Conservation (phyloP, 2,329 filamentous ascomycete genomes). For the Scedosporium aurantiacum region DNA sequence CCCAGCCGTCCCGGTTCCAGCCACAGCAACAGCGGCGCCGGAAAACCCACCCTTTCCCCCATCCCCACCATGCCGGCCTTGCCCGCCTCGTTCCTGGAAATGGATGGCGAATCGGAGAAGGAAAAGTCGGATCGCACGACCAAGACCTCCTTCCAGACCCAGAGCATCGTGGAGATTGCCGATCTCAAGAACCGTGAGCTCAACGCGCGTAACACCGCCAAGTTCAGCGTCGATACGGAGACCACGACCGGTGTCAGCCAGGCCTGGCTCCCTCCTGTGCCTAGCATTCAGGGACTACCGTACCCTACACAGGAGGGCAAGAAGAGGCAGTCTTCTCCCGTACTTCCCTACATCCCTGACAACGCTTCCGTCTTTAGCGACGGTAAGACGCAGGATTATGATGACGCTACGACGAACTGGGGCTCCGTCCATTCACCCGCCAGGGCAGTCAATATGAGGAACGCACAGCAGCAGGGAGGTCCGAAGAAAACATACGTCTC, state of each 20-base stretch:
- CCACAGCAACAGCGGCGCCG: slow-evolving; percentile 9
- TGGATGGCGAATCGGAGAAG: slow-evolving; percentile 24
- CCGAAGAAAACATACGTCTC: slow-evolving; percentile 27
- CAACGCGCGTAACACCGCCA: slow-evolving; percentile 13
- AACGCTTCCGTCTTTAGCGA: slow-evolving; percentile 23
- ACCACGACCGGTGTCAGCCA: slow-evolving; percentile 10
- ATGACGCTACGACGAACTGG: slow-evolving; percentile 34
- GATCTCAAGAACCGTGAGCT: slow-evolving; percentile 14
- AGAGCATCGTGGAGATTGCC: slow-evolving; percentile 28
- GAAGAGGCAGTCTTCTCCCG: slow-evolving; percentile 38
- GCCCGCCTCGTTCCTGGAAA: slow-evolving; percentile 19
- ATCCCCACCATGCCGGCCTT: slow-evolving; percentile 33
- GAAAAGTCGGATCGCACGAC: slow-evolving; percentile 22
- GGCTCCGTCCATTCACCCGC: slow-evolving; percentile 40
- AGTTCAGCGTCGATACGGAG: slow-evolving; percentile 20
- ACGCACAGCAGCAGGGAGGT: neutral
- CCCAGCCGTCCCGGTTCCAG: slow-evolving; percentile 12
- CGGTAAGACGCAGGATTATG: slow-evolving; percentile 25
- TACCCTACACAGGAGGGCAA: slow-evolving; percentile 15
- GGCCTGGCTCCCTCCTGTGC: slow-evolving; percentile 27
- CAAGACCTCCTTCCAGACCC: slow-evolving; percentile 25
- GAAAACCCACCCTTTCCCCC: slow-evolving; percentile 9
- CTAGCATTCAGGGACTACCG: slow-evolving; percentile 4
- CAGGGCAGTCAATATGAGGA: slow-evolving; percentile 27
- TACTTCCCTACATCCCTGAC: slow-evolving; percentile 28